Base-by-base conservation (phyloP, 2,329 filamentous ascomycete species). In the Fusarium hainanense region DNA sequence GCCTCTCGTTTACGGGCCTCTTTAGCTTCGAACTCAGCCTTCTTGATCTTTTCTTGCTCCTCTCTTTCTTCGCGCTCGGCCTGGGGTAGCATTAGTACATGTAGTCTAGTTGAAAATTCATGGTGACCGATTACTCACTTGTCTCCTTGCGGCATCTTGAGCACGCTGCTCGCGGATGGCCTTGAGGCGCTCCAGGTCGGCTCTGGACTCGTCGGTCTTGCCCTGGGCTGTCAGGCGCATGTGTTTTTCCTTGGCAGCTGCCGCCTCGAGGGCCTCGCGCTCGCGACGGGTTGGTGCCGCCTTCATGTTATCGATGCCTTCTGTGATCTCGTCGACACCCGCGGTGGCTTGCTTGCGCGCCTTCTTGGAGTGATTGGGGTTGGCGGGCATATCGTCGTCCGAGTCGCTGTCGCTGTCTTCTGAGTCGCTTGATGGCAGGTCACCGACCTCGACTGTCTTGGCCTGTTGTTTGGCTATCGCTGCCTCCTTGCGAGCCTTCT, bases 181-280 rank as follows among this genome's bases (percentile, higher is more conserved):
- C 79, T 85, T 89, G 76, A 99, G 82, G 58, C 96, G 88, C 63
- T 93, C 95, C 73, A 98, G 78, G 81, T 99, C 96, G 7, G 93
- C 91, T 79, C 93, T 92, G 49, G 95, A 94, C 85, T 98, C 93
- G 66, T 99, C 96, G 46, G 96, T 98, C 89, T 98, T 98, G 76
- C 95, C 95, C 77, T 94, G 92, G 60, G 94, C 93, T 77, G 98
- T 95, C 75, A 98, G 81, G 82, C 97, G 97, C 85, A 93, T 88
- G 78, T 97, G 98, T 72, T 90, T 88, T 84, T 97, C 94, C 80
- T 94, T 94, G 30, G 93, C 93, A 78, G 95, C 92, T 68, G 92
- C 90, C 3, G 94, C 94, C 82, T 97, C 92, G 34, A 96, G 77
- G 4, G 94, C 92, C 83, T 98, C 87, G 75, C 87, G 79, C 82